These are phyloP conservation scores for Gyrodon lividus DNA, from an alignment of 768 basidiomycete genomes.

Conservation along the genomic window DNA sequence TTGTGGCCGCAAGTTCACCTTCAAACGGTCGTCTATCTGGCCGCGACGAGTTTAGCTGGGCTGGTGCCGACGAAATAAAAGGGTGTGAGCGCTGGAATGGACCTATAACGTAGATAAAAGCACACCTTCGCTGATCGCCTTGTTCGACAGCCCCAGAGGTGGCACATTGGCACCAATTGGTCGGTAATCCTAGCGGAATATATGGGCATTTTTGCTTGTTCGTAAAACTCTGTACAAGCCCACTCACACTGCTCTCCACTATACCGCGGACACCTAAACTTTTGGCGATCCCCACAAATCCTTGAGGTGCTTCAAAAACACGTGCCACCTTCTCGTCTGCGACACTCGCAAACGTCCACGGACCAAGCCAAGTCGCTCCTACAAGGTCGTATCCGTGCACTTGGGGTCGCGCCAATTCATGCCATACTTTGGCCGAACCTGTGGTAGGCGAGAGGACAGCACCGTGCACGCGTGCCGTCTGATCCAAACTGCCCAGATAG, in stretches of 20 bases:
- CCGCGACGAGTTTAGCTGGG: conserved; percentile 15
- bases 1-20: conserved; percentile 81
- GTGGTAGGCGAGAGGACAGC: conserved; percentile 35
- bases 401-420: conserved; percentile 90
- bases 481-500: conserved; percentile 62
- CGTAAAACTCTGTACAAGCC: background rate
- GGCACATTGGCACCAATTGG: conserved; percentile 87
- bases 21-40: conserved; percentile 68
- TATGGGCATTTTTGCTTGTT: background rate
- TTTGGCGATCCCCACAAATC: conserved; percentile 69
- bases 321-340: conserved; percentile 96
- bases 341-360: conserved; percentile 81
- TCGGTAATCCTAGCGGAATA: conserved; percentile 46
- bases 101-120: background rate
- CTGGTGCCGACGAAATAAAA: conserved; percentile 11
- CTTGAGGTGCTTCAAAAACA: conserved; percentile 86
- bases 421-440: conserved; percentile 50
- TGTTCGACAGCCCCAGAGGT: conserved; percentile 92
- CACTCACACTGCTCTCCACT: conserved; percentile 48
- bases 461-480: conserved; percentile 89
- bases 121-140: conserved; percentile 73
- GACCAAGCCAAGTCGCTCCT: conserved; percentile 70
- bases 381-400: conserved; percentile 95
- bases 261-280: conserved; percentile 49
- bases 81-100: background rate